These are phyloP conservation scores for Castanopsis chinensis DNA, from an alignment of 306 rosid species.

Conservation along the genomic window DNA sequence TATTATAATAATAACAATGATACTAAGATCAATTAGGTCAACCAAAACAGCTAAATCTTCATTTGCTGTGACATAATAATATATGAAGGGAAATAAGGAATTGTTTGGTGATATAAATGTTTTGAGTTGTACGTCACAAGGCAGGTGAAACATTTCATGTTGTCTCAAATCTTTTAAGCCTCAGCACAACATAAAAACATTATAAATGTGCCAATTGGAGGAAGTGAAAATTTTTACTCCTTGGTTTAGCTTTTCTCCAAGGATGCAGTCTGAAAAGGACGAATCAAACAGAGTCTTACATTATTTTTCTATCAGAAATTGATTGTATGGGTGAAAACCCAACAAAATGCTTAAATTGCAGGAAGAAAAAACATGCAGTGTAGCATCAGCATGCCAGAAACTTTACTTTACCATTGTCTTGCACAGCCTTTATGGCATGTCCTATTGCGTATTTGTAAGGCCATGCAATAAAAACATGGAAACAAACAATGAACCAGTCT, in stretches of 20 bases:
- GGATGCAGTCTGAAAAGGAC: background rate
- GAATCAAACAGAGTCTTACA: background rate
- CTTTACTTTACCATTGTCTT: too few species aligned
- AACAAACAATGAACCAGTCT: too few species aligned
- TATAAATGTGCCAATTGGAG: slow-evolving; percentile 25
- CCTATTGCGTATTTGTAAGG: too few species aligned
- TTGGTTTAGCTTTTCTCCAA: background rate
- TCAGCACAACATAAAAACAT: slow-evolving; percentile 16
- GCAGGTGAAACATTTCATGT: slow-evolving; percentile 21
- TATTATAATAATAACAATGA: background rate
- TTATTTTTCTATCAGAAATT: slow-evolving; percentile 14
- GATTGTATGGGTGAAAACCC: slow-evolving; percentile 36
- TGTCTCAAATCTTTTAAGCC: background rate
- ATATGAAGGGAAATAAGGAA: slow-evolving; percentile 9
- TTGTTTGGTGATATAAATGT: slow-evolving; percentile 23
- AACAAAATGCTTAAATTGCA: background rate
- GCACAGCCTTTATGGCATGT: too few species aligned
- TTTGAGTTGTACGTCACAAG: slow-evolving; percentile 24
- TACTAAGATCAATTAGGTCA: slow-evolving; percentile 32
- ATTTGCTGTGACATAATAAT: slow-evolving; percentile 30
- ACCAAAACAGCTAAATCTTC: slow-evolving; percentile 32
- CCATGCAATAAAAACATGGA: too few species aligned
- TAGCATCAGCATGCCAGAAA: background rate
- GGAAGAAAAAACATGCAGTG: background rate
- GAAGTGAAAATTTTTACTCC: background rate